phyloP scores from a whole-genome alignment of 2,329 filamentous ascomycete species.

The Colletotrichum sp. region DNA sequence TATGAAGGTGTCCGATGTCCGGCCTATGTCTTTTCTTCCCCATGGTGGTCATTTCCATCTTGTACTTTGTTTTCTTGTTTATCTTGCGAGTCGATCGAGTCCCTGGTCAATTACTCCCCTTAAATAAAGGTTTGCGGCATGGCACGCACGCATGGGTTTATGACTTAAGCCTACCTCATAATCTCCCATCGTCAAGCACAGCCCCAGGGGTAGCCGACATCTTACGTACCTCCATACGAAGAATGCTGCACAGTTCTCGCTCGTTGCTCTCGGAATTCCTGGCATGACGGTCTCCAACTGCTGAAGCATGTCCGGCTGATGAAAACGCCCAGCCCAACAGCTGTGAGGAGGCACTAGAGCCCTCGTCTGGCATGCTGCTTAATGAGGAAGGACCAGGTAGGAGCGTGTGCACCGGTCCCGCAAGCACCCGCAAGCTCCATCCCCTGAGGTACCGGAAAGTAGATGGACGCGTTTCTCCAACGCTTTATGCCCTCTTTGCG shows the following conservation, averaged over 20 bases:
- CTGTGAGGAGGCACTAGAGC: neutral
- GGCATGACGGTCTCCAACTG: neutral
- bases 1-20: neutral
- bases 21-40: neutral
- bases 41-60: neutral
- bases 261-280: neutral
- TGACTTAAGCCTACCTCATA: neutral
- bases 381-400: slow-evolving; percentile 2
- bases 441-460: neutral
- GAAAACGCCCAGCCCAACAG: neutral
- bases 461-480: neutral
- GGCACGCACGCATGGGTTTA: neutral
- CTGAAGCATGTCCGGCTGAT: neutral
- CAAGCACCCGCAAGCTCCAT: neutral
- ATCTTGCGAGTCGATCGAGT: neutral
- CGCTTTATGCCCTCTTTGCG: neutral
- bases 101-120: neutral
- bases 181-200: slow-evolving; percentile 11
- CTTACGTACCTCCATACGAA: neutral
- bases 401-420: neutral
- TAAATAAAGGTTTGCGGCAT: neutral
- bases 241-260: neutral
- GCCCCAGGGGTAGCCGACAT: slow-evolving; percentile 1
- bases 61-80: neutral
- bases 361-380: neutral